phyloP scores from a whole-genome alignment of 208 protist genomes.

The Acanthamoeba lenticulata region DNA sequence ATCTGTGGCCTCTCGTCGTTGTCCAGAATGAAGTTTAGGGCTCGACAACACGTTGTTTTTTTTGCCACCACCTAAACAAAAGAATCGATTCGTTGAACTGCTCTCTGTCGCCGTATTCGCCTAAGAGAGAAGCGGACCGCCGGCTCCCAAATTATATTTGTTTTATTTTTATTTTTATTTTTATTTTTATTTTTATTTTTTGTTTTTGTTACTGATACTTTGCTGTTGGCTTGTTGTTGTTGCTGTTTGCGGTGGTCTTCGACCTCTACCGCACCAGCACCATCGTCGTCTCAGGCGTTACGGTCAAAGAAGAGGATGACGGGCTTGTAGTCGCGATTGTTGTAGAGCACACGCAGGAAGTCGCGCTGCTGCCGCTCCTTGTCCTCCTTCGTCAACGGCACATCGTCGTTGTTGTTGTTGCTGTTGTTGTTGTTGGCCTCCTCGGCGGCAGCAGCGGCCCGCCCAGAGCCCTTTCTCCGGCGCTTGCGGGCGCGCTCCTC shows the following conservation, averaged over 20 bases:
- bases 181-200: neutral
- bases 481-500: neutral
- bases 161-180: neutral
- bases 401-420: slow-evolving; percentile 8
- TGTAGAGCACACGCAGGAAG: slow-evolving; percentile 46
- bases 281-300: neutral
- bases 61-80: neutral
- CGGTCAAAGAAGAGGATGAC: slow-evolving; percentile 64
- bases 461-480: neutral
- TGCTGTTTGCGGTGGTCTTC: neutral
- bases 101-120: neutral
- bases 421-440: neutral
- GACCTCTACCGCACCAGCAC: neutral
- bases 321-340: slow-evolving; percentile 52
- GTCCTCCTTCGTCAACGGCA: slow-evolving; percentile 63
- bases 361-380: slow-evolving; percentile 43
- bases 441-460: neutral
- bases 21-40: neutral
- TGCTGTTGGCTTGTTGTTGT: neutral
- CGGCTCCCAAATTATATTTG: neutral
- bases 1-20: neutral
- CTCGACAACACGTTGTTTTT: neutral
- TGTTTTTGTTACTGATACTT: neutral
- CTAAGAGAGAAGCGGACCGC: neutral
- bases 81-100: neutral